Evolutionary conservation across 139 green algal species (phyloP).

Genomic region (Chlorella vulgaris): DNA sequence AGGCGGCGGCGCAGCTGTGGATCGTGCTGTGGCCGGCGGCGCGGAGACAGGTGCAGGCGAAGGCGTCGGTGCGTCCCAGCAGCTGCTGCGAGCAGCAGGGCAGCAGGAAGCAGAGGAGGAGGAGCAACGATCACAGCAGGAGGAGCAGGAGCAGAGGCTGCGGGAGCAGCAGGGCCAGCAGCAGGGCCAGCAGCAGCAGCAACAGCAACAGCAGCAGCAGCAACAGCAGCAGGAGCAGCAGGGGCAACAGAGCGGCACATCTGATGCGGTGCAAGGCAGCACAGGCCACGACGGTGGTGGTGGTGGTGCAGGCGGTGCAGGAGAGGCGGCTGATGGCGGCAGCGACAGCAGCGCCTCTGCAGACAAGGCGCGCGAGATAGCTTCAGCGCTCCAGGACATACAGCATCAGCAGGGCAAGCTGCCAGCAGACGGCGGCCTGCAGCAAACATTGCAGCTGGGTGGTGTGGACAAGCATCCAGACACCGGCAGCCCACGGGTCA

Average conservation of each 20-base stretch:
- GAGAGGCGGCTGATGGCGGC: not conserved
- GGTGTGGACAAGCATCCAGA: too few relatives aligned
- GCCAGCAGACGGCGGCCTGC: not conserved
- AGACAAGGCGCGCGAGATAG: conserved; percentile 19
- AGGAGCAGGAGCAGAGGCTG: not conserved
- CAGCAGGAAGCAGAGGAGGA: too few relatives aligned
- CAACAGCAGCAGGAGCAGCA: not conserved
- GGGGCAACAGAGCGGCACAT: not conserved
- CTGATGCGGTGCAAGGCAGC: too few relatives aligned
- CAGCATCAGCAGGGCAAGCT: conserved; percentile 7
- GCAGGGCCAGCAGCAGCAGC: not conserved
- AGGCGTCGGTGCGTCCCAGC: too few relatives aligned
- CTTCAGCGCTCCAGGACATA: not conserved
- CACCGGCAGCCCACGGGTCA: too few relatives aligned
- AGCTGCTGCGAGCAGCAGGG: too few relatives aligned
- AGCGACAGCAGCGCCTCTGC: not conserved
- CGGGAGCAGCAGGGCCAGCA: not conserved
- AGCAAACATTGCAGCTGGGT: not conserved
- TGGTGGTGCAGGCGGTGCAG: not conserved
- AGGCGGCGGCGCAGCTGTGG: not conserved
- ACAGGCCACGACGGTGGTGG: not conserved
- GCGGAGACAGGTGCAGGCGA: too few relatives aligned
- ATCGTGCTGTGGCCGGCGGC: too few relatives aligned
- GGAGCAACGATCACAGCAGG: too few relatives aligned
- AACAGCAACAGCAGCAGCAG: not conserved